Conservation (phyloP, 805 yeast genomes). For the Wickerhamomyces queroliae region DNA sequence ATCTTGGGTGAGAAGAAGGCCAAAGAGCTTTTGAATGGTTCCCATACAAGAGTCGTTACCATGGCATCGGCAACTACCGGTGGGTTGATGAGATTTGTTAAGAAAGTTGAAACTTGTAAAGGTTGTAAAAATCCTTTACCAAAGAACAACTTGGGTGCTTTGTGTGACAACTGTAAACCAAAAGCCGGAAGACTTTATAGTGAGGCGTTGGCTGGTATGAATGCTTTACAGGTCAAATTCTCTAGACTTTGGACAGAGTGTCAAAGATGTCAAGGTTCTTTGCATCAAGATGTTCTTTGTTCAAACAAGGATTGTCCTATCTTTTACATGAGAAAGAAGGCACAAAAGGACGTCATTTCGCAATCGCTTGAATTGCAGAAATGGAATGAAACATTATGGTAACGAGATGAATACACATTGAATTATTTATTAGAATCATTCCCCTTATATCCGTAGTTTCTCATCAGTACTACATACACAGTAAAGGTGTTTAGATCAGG, state of each 20-base stretch:
- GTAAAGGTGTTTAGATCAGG: not conserved
- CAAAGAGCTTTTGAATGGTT: constrained; percentile 72
- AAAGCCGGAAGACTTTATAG: constrained; percentile 76
- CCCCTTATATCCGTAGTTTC: too few relatives aligned
- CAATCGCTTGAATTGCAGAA: constrained; percentile 32
- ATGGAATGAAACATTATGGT: constrained; percentile 30
- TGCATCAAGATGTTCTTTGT: constrained; percentile 94
- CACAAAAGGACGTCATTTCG: constrained; percentile 34
- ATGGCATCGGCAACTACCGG: constrained; percentile 51
- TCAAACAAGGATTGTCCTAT: constrained; percentile 96
- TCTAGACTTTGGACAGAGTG: constrained; percentile 96
- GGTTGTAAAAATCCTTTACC: constrained; percentile 78
- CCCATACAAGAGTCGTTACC: constrained; percentile 74
- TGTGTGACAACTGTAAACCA: constrained; percentile 73
- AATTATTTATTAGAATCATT: not conserved
- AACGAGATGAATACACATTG: not conserved
- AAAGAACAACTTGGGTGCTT: constrained; percentile 56
- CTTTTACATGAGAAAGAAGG: constrained; percentile 83
- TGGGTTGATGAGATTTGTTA: constrained; percentile 88
- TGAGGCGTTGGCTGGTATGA: constrained; percentile 74
- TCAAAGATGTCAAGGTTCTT: constrained; percentile 93
- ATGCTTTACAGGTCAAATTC: constrained; percentile 74
- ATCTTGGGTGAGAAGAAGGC: constrained; percentile 85
- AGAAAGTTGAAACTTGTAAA: constrained; percentile 82
- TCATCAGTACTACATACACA: too few relatives aligned